Base-by-base conservation (phyloP, 2,329 filamentous ascomycete species). In the Ascochyta fabae region DNA sequence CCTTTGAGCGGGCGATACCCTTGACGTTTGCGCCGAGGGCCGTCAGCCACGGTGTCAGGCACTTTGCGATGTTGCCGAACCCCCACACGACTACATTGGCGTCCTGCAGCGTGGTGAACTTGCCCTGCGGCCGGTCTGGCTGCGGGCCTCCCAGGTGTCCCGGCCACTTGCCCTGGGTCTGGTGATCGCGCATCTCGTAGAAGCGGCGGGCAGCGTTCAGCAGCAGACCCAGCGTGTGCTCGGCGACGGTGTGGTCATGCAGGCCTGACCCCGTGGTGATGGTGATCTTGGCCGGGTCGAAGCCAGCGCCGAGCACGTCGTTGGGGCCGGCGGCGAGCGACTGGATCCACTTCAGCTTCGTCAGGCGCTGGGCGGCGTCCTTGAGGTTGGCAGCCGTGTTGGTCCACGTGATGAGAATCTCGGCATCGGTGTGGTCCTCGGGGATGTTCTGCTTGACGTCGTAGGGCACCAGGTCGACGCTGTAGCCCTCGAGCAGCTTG, bases 31-130 rank as follows among this genome's bases (percentile, higher is more conserved):
- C 83, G 23, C 87, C 87, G 35, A 86, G 79, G 0, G 76, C 78
- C 6, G 77, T 74, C 3, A 88, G 76, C 62, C 79, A 78, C 22
- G 86, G 85, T 5, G 82, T 77, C 34, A 88, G 80, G 1, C 78
- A 78, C 78, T 87, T 86, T 29, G 84, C 86, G 48, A 88, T 88
- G 72, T 88, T 88, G 52, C 86, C 86, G 65, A 85, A 88, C 10
- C 86, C 86, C 86, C 86, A 88, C 65, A 88, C 78, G 29, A 84
- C 73, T 3, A 88, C 77, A 61, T 80, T 80, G 6, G 86, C 84
- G 56, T 83, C 83, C 35, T 84, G 79, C 61, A 88, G 78, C 8
- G 84, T 84, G 3, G 83, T 86, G 75, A 88, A 88, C 10, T 78
- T 75, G 41, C 79, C 82, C 48, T 77, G 77, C 4, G 84, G 84